Conservation (phyloP, 2,329 filamentous ascomycete species). For the Xylaria sp. region DNA sequence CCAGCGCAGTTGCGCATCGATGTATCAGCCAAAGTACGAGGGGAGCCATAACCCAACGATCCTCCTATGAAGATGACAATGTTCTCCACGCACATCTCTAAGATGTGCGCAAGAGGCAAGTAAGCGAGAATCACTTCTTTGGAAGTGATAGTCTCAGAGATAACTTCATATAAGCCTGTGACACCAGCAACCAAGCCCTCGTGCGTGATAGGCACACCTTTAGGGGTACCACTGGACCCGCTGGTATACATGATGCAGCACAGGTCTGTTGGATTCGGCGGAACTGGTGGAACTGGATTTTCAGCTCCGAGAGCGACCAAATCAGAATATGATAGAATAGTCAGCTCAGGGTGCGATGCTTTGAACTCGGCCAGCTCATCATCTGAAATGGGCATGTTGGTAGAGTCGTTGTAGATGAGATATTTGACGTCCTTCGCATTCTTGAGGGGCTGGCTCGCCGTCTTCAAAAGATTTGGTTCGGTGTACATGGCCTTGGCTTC, state of each 20-base stretch:
- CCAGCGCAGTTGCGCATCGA: constrained; percentile 91
- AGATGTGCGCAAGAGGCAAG: constrained; percentile 92
- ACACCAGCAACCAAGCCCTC: constrained; percentile 82
- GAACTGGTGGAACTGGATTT: constrained; percentile 75
- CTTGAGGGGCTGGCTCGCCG: constrained; percentile 66
- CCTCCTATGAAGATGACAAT: constrained; percentile 88
- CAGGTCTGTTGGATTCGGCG: constrained; percentile 78
- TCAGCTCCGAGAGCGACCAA: constrained; percentile 69
- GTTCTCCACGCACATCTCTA: constrained; percentile 97
- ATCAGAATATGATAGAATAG: constrained; percentile 64
- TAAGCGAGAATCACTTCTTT: constrained; percentile 88
- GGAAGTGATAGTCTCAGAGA: constrained; percentile 80
- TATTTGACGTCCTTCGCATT: constrained; percentile 65
- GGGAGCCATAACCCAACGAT: constrained; percentile 92
- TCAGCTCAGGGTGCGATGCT: constrained; percentile 64
- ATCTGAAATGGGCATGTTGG: constrained; percentile 61
- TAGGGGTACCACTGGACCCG: constrained; percentile 87
- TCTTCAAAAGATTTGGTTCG: constrained; percentile 79
- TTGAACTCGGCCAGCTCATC: constrained; percentile 66
- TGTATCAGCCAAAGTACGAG: constrained; percentile 85
- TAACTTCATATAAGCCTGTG: constrained; percentile 80
- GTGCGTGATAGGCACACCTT: constrained; percentile 87
- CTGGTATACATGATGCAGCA: constrained; percentile 91
- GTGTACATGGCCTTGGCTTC: constrained; percentile 85
- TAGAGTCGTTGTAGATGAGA: constrained; percentile 70